Evolutionary conservation across 805 yeast species (phyloP).

Genomic region (Kockiozyma suomiensis): DNA sequence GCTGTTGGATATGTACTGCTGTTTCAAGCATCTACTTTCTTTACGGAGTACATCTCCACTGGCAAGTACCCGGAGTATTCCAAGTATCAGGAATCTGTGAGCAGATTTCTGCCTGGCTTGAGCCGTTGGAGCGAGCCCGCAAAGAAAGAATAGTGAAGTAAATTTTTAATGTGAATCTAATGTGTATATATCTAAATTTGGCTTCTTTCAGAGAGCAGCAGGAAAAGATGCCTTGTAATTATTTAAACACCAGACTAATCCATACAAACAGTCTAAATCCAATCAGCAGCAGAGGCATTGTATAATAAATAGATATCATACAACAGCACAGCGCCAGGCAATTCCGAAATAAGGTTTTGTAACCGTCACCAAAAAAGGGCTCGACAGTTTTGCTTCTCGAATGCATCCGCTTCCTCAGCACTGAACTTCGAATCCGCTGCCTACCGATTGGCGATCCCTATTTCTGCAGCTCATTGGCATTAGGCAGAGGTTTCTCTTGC

Average conservation of each 20-base stretch:
- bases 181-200: neutral
- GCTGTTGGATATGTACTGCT: slow-evolving; percentile 20
- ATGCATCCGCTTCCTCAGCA: neutral
- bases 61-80: slow-evolving; percentile 26
- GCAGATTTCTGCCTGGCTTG: slow-evolving; percentile 23
- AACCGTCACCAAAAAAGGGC: neutral
- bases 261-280: no score
- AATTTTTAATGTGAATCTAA: neutral
- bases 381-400: neutral
- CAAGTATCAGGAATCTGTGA: slow-evolving; percentile 23
- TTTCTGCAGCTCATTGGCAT: no score
- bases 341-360: neutral
- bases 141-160: slow-evolving; percentile 5
- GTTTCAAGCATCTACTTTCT: slow-evolving; percentile 29
- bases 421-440: neutral
- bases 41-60: slow-evolving; percentile 25
- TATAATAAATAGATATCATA: no score
- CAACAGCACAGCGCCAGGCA: no score
- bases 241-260: no score
- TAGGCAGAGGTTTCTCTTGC: no score
- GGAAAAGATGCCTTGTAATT: no score
- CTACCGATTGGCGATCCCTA: neutral
- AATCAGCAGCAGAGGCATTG: no score
- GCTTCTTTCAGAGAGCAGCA: neutral
- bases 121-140: slow-evolving; percentile 23